phyloP scores from a whole-genome alignment of 306 rosid genomes.

The Purshia tridentata region DNA sequence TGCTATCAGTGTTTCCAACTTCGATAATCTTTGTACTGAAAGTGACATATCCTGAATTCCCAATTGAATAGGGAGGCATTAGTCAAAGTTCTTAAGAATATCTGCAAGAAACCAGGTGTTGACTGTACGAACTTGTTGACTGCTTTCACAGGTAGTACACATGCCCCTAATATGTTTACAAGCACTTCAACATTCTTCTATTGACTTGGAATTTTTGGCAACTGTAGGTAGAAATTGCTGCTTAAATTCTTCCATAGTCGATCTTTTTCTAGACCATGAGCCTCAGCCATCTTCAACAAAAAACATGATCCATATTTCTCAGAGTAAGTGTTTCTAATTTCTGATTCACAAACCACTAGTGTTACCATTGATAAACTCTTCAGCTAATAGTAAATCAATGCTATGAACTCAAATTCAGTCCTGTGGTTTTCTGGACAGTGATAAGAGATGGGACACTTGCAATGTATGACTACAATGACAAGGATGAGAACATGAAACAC shows the following conservation, averaged over 20 bases:
- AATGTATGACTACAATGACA: slow-evolving; percentile 27
- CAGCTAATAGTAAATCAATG: too few species aligned
- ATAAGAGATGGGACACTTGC: slow-evolving; percentile 30
- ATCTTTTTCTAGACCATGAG: slow-evolving; percentile 66
- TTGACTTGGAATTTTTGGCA: not conserved
- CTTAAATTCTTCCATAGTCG: slow-evolving; percentile 56
- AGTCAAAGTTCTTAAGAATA: slow-evolving; percentile 49
- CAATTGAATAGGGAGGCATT: slow-evolving; percentile 42
- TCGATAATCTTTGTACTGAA: too few species aligned
- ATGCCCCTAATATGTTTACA: not conserved
- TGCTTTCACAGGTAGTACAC: slow-evolving; percentile 65
- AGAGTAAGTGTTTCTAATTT: slow-evolving; percentile 49
- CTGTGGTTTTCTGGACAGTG: slow-evolving; percentile 17
- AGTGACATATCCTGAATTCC: too few species aligned
- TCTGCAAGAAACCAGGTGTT: slow-evolving; percentile 61
- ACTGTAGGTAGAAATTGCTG: slow-evolving; percentile 70
- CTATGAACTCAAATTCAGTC: not conserved
- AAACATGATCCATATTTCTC: slow-evolving; percentile 85
- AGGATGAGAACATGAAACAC: slow-evolving; percentile 25
- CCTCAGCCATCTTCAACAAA: slow-evolving; percentile 89
- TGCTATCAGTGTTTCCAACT: too few species aligned
- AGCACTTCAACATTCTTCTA: not conserved
- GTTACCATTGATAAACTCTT: too few species aligned
- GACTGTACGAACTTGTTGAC: slow-evolving; percentile 78
- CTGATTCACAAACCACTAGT: not conserved